Base-by-base conservation (phyloP, 2,329 filamentous ascomycete species). In the Colletotrichum karsti region DNA sequence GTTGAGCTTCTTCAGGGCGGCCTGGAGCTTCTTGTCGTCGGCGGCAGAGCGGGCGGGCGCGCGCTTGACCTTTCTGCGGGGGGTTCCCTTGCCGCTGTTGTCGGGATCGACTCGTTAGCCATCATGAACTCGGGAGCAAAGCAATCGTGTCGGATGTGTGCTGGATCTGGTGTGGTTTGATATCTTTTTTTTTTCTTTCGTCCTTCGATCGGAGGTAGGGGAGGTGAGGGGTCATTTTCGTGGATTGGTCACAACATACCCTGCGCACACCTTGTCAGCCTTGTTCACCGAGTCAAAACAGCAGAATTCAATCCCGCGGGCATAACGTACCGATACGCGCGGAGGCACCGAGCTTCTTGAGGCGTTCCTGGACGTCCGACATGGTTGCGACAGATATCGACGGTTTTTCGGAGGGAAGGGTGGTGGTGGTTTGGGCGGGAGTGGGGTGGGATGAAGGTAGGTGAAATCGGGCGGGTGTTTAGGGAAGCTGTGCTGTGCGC, bases 21-120 rank as follows among this genome's bases (percentile, higher is more conserved):
- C 90, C 88, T 99, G 96, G 73, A 99, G 93, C 91, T 99, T 99
- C 93, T 98, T 98, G 92, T 99, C 96, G 82, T 99, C 96, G 83
- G 93, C 94, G 81, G 92, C 94, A 74, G 93, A 93, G 83, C 91
- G 93, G 83, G 94, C 94, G 85, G 97, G 93, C 75, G 95, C 93
- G 86, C 97, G 97, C 94, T 98, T 99, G 84, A 96, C 92, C 90
- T 97, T 97, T 88, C 96, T 91, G 87, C 96, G 90, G 80, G 96
- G 96, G 76, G 96, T 98, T 78, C 96, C 96, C 90, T 99, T 99
- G 87, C 96, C 96, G 87, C 95, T 86, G 72, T 72, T 64, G 54
- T 50, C 46, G 28, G 66, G 46, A 70, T 58, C 60, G 63, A 62
- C 37, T 70, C 67, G 71, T 79, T 77, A 79, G 75, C 73, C 73